These are phyloP conservation scores for Hapsidospora chrysogenum DNA, from an alignment of 495 filamentous ascomycete species.

Conservation along the genomic window DNA sequence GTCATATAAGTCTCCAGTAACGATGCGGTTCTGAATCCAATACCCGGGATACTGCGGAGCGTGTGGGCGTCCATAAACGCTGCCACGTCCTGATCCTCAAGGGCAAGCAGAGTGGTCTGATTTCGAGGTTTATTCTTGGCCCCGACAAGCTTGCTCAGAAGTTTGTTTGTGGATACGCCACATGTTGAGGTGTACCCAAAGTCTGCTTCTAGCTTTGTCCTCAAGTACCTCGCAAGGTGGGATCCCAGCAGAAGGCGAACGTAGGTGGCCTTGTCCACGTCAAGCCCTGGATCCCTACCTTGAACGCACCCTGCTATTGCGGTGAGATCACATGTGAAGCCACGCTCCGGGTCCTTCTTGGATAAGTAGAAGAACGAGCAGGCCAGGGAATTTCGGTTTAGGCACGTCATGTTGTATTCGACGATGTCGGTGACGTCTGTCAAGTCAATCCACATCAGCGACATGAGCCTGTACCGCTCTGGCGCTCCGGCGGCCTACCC, in stretches of 20 bases:
- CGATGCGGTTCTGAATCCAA: conserved; percentile 64
- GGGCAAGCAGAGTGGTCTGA: conserved; percentile 67
- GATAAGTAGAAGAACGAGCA: conserved; percentile 73
- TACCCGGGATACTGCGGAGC: conserved; percentile 71
- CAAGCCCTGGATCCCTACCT: not conserved
- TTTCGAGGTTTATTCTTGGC: conserved; percentile 70
- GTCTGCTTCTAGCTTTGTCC: conserved; percentile 53
- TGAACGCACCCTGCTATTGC: conserved; percentile 20
- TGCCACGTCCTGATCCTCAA: conserved; percentile 32
- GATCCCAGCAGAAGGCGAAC: conserved; percentile 49
- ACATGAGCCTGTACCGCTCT: conserved; percentile 16
- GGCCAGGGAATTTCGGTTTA: conserved; percentile 47
- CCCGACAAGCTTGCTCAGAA: conserved; percentile 71
- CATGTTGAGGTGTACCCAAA: conserved; percentile 74
- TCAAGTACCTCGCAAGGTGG: conserved; percentile 58
- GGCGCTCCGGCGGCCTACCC: conserved; percentile 1
- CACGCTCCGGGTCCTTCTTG: conserved; percentile 53
- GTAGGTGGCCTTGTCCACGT: conserved; percentile 16
- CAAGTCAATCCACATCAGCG: not conserved
- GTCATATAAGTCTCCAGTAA: conserved; percentile 48
- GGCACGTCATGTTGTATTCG: conserved; percentile 52
- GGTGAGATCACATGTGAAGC: conserved; percentile 64
- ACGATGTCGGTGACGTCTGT: conserved; percentile 70
- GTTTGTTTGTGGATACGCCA: conserved; percentile 75
- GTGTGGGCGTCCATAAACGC: conserved; percentile 60